Evolutionary conservation across 805 yeast species (phyloP), one percentile per base, ranked within the genome.

Genomic region (Myxozyma monticola): DNA sequence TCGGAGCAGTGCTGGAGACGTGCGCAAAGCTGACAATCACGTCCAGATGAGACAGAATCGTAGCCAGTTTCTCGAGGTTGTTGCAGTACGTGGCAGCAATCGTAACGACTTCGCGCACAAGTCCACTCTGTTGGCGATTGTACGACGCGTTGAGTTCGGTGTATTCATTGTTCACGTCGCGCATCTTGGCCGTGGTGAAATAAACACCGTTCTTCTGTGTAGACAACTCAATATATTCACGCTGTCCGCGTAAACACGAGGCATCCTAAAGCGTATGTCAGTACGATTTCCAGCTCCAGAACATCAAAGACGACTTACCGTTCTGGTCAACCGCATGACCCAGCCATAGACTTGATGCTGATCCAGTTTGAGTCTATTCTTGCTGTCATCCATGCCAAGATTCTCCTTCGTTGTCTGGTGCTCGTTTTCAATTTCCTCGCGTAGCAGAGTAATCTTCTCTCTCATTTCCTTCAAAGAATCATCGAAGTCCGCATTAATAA

Each of bases 161-260:
- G 59, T 81, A 82, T 50, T 81, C 79, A 31, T 73, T 70, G 12
- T 89, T 81, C 30, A 83, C 71, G n/a, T 75, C 73, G 36, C 78
- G 74, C 59, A 93, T 72, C 54, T 76, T 76, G 37, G 72, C 68
- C 1, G 96, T 88, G 8, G 96, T 88, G 73, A 93, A 93, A 66
- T 76, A 88, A 3, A 91, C 91, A 49, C 99, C 99, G 1, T 96
- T 96, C 65, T 93, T 93, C 26, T 88, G 95, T 0, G 97, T 91
- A 44, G 89, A 86, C 37, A 91, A 72, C 66, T 93, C 97, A 44
- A 76, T 76, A 65, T 83, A 90, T 34, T 78, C 76, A 12, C 42
- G 43, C n/a, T 55, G 48, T 25, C 59, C 54, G 60, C 98, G 79
- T 51, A 93, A 73, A 18, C 85, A 83, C 9, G 84, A 75, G 1